phyloP scores from a whole-genome alignment of 2,329 filamentous ascomycete genomes.

The Paracamarosporium sp. region DNA sequence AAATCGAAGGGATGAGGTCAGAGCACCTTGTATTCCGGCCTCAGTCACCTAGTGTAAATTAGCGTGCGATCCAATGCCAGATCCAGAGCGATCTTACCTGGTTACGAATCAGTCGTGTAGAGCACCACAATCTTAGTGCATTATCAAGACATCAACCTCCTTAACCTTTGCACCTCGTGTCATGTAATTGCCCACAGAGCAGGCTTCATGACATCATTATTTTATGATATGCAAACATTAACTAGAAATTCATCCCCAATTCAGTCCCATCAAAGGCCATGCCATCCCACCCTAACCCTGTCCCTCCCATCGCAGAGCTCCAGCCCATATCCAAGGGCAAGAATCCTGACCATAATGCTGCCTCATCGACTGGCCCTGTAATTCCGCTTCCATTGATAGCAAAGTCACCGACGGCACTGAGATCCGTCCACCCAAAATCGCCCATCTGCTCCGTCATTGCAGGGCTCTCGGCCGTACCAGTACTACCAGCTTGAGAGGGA shows the following conservation, averaged over 20 bases:
- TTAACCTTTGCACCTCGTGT: too few species aligned
- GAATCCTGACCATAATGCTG: conserved; percentile 43
- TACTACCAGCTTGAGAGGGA: conserved; percentile 50
- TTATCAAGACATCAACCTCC: too few species aligned
- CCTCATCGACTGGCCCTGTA: conserved; percentile 29
- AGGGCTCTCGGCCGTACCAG: conserved; percentile 47
- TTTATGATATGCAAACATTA: too few species aligned
- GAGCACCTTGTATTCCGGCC: too few species aligned
- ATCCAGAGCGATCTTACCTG: too few species aligned
- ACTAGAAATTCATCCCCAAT: conserved; percentile 38
- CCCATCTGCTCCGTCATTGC: conserved; percentile 55
- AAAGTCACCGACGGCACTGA: conserved; percentile 56
- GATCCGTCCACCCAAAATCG: conserved; percentile 58
- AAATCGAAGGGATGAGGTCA: too few species aligned
- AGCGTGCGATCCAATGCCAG: too few species aligned
- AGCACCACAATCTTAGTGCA: too few species aligned
- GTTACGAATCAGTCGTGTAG: too few species aligned
- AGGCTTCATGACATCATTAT: too few species aligned
- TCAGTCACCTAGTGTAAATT: too few species aligned
- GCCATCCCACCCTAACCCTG: conserved; percentile 40
- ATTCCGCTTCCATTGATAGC: conserved; percentile 51
- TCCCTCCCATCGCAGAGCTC: conserved; percentile 28
- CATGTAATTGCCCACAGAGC: too few species aligned
- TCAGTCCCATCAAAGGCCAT: conserved; percentile 34
- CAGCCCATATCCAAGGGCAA: conserved; percentile 47